These are phyloP conservation scores for Cladosporium austrohemisphaericum DNA, from an alignment of 2,329 filamentous ascomycete genomes.

Conservation along the genomic window DNA sequence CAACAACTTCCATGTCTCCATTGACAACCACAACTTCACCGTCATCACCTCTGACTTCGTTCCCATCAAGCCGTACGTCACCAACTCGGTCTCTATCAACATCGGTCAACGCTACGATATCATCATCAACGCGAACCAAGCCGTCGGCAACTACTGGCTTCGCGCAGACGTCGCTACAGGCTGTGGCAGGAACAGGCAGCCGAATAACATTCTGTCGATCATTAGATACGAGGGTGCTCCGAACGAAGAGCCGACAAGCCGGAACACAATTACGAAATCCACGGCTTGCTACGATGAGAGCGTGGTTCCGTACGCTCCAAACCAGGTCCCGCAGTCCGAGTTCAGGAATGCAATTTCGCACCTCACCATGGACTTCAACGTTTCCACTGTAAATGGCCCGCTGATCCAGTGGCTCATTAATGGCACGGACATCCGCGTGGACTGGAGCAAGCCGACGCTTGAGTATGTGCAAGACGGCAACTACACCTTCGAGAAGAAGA, in stretches of 20 bases:
- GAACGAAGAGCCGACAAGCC: constrained; percentile 32
- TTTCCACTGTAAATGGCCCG: constrained; percentile 32
- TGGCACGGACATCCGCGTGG: constrained; percentile 37
- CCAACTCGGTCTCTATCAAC: constrained; percentile 33
- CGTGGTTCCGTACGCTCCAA: constrained; percentile 28
- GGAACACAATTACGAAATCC: constrained; percentile 38
- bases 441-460: constrained; percentile 36
- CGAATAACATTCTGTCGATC: constrained; percentile 30
- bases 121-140: constrained; percentile 28
- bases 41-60: constrained; percentile 39
- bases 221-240: constrained; percentile 33
- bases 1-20: constrained; percentile 41
- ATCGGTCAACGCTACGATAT: constrained; percentile 36
- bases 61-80: constrained; percentile 36
- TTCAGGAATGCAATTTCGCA: constrained; percentile 28
- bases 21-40: constrained; percentile 38
- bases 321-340: constrained; percentile 33
- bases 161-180: constrained; percentile 38
- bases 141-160: constrained; percentile 29
- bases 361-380: constrained; percentile 23
- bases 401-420: constrained; percentile 42
- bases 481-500: constrained; percentile 33
- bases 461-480: constrained; percentile 25
- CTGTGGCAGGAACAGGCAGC: constrained; percentile 25
- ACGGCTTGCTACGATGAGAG: constrained; percentile 35